Evolutionary conservation across 805 yeast species (phyloP), one percentile per base, ranked within the genome.

Genomic region (Pichia nanzhaoensis): DNA sequence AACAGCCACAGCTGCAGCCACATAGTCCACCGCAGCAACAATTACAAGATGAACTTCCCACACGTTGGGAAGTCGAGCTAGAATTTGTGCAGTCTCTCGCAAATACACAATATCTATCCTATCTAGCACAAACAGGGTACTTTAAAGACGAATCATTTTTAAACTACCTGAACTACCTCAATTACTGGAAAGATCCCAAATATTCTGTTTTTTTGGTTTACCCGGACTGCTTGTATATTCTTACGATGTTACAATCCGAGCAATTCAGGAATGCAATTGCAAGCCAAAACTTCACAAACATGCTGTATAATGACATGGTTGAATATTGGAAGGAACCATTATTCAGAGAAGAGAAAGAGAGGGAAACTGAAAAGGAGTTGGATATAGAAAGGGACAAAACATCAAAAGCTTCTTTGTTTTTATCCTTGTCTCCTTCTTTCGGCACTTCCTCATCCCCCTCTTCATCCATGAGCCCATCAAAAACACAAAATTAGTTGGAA

Each of bases 51-150:
- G 68, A 64, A 33, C 67, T 77, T n/a, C 89, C 91, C n/a, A 75
- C 84, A 5, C 63, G 95, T 46, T 87, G 91, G 87, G 95, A 86
- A 57, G 78, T 86, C 19, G 95, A 86, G 55, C 70, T 86, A n/a
- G 97, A 84, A 51, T 91, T 91, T 65, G 95, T 91, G 3, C 98
- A 91, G 65, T 82, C 95, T 14, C 70, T 91, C 30, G 87, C 96
- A 2, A 93, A 91, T 62, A 80, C 91, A 37, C 95, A 84, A 61
- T 91, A 90, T 59, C 72, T 91, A 45, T 82, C 87, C 52, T 89
- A 79, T 56, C 70, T 91, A 21, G 96, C 96, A 2, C 96, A 90
- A 63, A 84, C 81, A 53, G 80, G 81, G 46, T 80, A 80, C 57
- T 68, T 90, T 12, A 82, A 83, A 54, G 82, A 84, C 55, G 79